These are phyloP conservation scores for Tricholoma furcatifolium DNA, from an alignment of 768 basidiomycete genomes.

Conservation along the genomic window DNA sequence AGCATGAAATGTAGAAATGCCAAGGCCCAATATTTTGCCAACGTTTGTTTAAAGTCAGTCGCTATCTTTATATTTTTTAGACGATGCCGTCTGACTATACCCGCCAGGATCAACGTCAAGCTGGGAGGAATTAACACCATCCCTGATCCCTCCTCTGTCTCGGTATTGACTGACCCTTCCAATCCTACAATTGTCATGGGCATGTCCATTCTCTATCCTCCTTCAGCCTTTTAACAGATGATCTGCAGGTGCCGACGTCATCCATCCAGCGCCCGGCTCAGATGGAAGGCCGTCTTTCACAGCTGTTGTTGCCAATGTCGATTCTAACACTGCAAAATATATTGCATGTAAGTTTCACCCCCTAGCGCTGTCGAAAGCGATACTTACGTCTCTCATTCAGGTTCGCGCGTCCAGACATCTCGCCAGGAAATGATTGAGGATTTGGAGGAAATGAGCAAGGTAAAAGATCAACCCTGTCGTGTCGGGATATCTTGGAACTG, in stretches of 20 bases:
- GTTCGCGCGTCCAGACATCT: constrained; percentile 63
- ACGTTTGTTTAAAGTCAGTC: constrained; percentile 70
- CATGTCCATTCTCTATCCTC: constrained; percentile 20
- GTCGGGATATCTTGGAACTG: background rate
- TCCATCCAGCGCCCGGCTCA: constrained; percentile 79
- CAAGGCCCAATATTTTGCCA: constrained; percentile 78
- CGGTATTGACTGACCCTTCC: constrained; percentile 62
- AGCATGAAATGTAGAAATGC: constrained; percentile 60
- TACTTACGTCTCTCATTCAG: constrained; percentile 27
- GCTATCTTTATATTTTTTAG: background rate
- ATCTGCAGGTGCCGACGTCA: constrained; percentile 70
- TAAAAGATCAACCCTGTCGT: constrained; percentile 18
- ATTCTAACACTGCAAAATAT: constrained; percentile 75
- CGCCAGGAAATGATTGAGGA: constrained; percentile 79
- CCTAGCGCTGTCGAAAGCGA: background rate
- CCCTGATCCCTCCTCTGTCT: constrained; percentile 66
- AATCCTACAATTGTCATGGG: constrained; percentile 83
- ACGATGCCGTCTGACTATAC: background rate
- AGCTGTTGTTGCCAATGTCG: constrained; percentile 77
- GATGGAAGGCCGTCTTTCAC: constrained; percentile 82
- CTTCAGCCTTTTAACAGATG: background rate
- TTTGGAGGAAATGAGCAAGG: constrained; percentile 63
- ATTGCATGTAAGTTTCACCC: constrained; percentile 31
- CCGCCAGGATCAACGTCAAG: constrained; percentile 74
- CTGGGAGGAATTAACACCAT: constrained; percentile 81